These are phyloP conservation scores for Raddia guianensis DNA, from an alignment of 176 grass and related monocot species.

Conservation along the genomic window DNA sequence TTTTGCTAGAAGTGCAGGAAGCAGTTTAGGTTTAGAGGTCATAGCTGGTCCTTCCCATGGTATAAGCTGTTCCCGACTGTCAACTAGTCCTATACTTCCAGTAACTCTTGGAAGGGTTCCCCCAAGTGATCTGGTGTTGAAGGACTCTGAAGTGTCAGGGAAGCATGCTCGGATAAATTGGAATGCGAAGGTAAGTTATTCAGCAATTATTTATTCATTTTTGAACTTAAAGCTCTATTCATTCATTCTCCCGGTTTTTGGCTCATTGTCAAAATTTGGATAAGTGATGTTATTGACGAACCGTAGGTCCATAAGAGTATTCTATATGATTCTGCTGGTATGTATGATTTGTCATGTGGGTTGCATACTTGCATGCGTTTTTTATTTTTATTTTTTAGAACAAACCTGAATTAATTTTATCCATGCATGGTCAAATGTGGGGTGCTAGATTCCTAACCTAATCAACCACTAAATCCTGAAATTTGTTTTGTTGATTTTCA, in stretches of 20 bases:
- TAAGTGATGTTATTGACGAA: slow-evolving; percentile 18
- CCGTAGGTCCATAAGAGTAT: slow-evolving; percentile 1
- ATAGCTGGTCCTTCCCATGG: slow-evolving; percentile 75
- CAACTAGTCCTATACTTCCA: slow-evolving; percentile 39
- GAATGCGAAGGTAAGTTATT: slow-evolving; percentile 63
- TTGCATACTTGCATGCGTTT: background rate
- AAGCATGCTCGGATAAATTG: slow-evolving; percentile 83
- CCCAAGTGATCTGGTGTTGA: slow-evolving; percentile 66
- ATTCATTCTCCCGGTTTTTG: slow-evolving; percentile 10
- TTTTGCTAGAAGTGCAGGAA: slow-evolving; percentile 67
- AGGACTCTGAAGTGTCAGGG: slow-evolving; percentile 84
- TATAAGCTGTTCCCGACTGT: slow-evolving; percentile 57
- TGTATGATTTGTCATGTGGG: background rate
- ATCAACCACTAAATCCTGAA: slow-evolving; percentile 6
- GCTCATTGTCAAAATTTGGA: background rate
- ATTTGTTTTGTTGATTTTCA: slow-evolving; percentile 6
- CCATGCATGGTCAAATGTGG: background rate
- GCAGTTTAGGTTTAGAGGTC: slow-evolving; percentile 66
- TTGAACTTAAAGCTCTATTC: slow-evolving; percentile 23
- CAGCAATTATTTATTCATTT: background rate
- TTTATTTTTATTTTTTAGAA: background rate
- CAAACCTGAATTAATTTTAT: background rate
- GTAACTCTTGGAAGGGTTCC: slow-evolving; percentile 77
- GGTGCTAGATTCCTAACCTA: slow-evolving; percentile 8
- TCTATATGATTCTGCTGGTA: slow-evolving; percentile 2